Evolutionary conservation across 805 yeast species (phyloP).

Genomic region (Cephaloascus fragrans): DNA sequence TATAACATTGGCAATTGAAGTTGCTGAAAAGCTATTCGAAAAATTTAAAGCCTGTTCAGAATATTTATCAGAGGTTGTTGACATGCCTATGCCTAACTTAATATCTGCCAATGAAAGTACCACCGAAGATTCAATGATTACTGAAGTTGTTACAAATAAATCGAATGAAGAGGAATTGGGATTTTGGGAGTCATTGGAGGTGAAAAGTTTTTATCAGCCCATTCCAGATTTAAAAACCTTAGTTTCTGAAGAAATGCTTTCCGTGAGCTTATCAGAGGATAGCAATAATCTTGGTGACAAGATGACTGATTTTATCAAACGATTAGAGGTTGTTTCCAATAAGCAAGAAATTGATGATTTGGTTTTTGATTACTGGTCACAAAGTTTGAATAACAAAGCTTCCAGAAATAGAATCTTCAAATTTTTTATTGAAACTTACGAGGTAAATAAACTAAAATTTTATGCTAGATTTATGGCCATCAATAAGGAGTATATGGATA

Average conservation of each 20-base stretch:
- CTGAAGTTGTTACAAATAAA: constrained; percentile 15
- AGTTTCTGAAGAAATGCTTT: constrained; percentile 15
- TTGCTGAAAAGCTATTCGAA: constrained; percentile 24
- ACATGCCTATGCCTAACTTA: constrained; percentile 15
- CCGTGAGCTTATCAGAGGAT: constrained; percentile 5
- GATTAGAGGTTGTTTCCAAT: constrained; percentile 30
- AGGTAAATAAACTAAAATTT: constrained; percentile 33
- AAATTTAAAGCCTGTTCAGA: constrained; percentile 33
- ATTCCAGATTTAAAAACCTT: constrained; percentile 32
- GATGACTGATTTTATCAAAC: constrained; percentile 31
- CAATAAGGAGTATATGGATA: constrained; percentile 37
- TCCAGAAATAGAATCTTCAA: constrained; percentile 51
- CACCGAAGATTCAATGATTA: background rate
- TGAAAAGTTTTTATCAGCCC: constrained; percentile 52
- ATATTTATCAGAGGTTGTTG: constrained; percentile 30
- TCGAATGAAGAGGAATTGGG: constrained; percentile 16
- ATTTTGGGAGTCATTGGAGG: constrained; percentile 59
- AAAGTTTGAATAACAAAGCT: constrained; percentile 61
- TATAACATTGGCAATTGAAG: constrained; percentile 22
- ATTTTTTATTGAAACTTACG: constrained; percentile 40
- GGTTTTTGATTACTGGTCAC: constrained; percentile 35
- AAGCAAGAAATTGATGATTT: constrained; percentile 41
- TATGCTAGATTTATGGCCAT: constrained; percentile 66
- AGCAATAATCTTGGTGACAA: constrained; percentile 18
- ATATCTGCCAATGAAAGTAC: constrained; percentile 2